phyloP scores from a whole-genome alignment of 2,329 filamentous ascomycete species.

The Phymatotrichopsis omnivora region DNA sequence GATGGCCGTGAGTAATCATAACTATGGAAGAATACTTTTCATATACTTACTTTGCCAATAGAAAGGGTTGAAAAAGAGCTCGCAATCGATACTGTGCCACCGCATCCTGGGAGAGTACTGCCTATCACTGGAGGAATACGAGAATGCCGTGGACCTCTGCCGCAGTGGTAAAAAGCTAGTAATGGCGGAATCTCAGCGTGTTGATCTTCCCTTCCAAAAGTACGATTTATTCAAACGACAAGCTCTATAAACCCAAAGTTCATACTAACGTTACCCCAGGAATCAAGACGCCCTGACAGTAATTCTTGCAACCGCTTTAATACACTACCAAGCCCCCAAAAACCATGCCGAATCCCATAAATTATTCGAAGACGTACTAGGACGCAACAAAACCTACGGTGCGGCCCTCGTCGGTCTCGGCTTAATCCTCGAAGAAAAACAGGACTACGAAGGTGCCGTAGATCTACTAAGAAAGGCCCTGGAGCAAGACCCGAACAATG shows the following conservation, averaged over 20 bases:
- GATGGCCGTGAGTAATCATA: constrained; percentile 27
- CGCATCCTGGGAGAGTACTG: constrained; percentile 77
- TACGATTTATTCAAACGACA: constrained; percentile 6
- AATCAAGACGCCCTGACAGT: constrained; percentile 64
- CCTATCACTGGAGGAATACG: constrained; percentile 72
- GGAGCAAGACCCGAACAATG: constrained; percentile 59
- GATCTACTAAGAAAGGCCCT: constrained; percentile 70
- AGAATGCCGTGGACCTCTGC: constrained; percentile 68
- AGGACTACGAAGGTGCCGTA: constrained; percentile 73
- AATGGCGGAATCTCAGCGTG: constrained; percentile 51
- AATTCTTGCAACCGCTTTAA: constrained; percentile 73
- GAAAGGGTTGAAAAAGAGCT: constrained; percentile 41
- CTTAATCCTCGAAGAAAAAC: constrained; percentile 83
- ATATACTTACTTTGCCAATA: constrained; percentile 4
- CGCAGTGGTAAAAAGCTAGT: constrained; percentile 60
- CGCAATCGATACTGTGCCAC: constrained; percentile 67
- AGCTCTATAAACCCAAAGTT: background rate
- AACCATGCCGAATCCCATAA: constrained; percentile 78
- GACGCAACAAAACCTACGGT: constrained; percentile 64
- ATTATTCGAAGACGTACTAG: constrained; percentile 75
- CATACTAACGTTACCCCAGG: constrained; percentile 38
- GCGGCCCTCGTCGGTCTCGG: constrained; percentile 80
- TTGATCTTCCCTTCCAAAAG: constrained; percentile 52
- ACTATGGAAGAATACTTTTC: constrained; percentile 4
- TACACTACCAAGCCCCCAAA: constrained; percentile 80